Conservation (phyloP, 192 early-diverging fungal genomes). For the Phycomyces nitens region DNA sequence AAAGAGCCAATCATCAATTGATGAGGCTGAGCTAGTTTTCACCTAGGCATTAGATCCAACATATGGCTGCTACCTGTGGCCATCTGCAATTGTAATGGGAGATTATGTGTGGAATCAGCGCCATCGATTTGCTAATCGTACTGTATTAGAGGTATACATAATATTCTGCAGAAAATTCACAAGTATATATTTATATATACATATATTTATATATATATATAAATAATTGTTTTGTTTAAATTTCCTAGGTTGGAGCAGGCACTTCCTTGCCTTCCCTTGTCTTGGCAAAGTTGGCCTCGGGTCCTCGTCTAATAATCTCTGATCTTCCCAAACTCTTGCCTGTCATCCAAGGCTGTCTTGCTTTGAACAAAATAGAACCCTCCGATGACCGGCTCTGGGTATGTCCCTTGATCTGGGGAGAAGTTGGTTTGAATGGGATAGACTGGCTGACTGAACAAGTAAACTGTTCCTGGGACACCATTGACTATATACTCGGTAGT, state of each 20-base stretch:
- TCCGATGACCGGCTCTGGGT: constrained; percentile 32
- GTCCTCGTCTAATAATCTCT: constrained; percentile 35
- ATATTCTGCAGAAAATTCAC: too few relatives aligned
- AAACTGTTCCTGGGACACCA: constrained; percentile 2
- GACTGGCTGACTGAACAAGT: constrained; percentile 36
- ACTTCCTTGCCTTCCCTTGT: constrained; percentile 63
- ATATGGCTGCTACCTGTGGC: constrained; percentile 73
- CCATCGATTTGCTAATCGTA: constrained; percentile 28
- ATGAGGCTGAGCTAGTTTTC: too few relatives aligned
- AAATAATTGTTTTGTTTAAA: constrained; percentile 3
- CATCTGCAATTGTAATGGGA: constrained; percentile 61
- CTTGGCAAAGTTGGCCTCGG: constrained; percentile 34
- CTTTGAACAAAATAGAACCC: constrained; percentile 30
- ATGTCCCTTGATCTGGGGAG: constrained; percentile 46
- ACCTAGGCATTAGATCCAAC: constrained; percentile 49
- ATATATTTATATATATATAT: too few relatives aligned
- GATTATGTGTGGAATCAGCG: constrained; percentile 49
- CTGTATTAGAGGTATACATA: constrained; percentile 42
- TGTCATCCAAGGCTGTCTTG: constrained; percentile 32
- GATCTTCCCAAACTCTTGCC: constrained; percentile 38
- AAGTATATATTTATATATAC: too few relatives aligned
- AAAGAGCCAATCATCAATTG: too few relatives aligned
- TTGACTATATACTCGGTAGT: constrained; percentile 53
- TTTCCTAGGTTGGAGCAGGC: constrained; percentile 55
- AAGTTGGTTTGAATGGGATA: constrained; percentile 36